Evolutionary conservation across 306 rosid species (phyloP), one percentile per base, ranked within the genome.

Genomic region (Urtica urens): DNA sequence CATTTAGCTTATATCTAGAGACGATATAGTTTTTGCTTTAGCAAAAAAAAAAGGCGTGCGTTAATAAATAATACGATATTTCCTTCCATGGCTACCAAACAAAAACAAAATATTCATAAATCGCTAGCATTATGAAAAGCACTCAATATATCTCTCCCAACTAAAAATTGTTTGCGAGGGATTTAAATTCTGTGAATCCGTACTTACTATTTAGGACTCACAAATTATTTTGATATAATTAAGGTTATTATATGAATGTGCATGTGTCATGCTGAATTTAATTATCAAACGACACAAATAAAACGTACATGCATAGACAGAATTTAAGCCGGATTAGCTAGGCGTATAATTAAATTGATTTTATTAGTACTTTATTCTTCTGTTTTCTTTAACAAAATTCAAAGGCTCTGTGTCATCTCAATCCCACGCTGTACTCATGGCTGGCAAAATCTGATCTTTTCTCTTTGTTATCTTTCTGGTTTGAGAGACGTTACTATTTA

Each of bases 321-420:
- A 23, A 22, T 3, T 10, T 12, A 11, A 9, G 16, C 6, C 26
- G 24, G 6, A 18, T 10, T 42, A n/a, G 9, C 8, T 42, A 42
- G 5, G 27, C 21, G 21, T 28, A 26, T 28, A 34, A 5, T 12
- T 29, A 19, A 7, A 16, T 29, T 10, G 3, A 16, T 29, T 15
- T 8, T 12, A 24, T 9, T 27, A 10, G 24, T 48, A 28, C 53
- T 28, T 26, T 38, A 5, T 31, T 31, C 10, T n/a, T 51, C 23
- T 51, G 57, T 51, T 31, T 31, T 33, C 42, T 30, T 50, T 50
- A 31, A 50, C 41, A 31, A 33, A 28, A 50, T 50, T 51, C 57
- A 21, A 31, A 51, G 42, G 37, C 57, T 43, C 11, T 35, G 3
- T 14, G 13, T 20, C 27, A 30, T 51, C 43, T 34, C 27, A 31